These are phyloP conservation scores for Solanum pennellii DNA, from an alignment of 257 asterid species.

Conservation along the genomic window DNA sequence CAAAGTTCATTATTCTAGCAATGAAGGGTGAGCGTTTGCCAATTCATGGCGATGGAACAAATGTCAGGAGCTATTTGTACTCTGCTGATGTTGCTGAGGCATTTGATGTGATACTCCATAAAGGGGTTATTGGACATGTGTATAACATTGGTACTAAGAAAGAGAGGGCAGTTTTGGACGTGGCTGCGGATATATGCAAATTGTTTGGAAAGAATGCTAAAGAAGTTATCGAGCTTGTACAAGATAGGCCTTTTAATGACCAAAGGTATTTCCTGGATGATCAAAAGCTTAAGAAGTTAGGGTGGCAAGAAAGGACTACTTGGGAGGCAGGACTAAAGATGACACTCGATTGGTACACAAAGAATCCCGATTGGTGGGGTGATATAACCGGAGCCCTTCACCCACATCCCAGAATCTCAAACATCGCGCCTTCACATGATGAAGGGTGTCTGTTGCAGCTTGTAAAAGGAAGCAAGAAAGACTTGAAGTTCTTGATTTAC, in stretches of 20 bases:
- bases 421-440: not conserved
- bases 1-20: slow-evolving; percentile 3
- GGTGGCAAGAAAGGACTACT: not conserved
- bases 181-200: slow-evolving; percentile 3
- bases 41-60: slow-evolving; percentile 1
- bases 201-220: not conserved
- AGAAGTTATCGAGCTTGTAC: not conserved
- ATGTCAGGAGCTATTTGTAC: slow-evolving; percentile 1
- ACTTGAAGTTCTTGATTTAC: slow-evolving; percentile 1
- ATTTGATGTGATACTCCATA: slow-evolving; percentile 1
- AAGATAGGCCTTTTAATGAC: slow-evolving; percentile 4
- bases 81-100: slow-evolving; percentile 8
- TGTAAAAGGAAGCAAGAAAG: not conserved
- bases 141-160: slow-evolving; percentile 6
- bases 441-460: not conserved
- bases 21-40: slow-evolving; percentile 5
- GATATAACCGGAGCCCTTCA: slow-evolving; percentile 6
- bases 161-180: slow-evolving; percentile 4
- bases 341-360: slow-evolving; percentile 4
- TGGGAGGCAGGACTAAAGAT: slow-evolving; percentile 5
- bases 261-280: slow-evolving; percentile 6
- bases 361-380: slow-evolving; percentile 5
- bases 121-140: slow-evolving; percentile 4
- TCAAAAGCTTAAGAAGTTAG: slow-evolving; percentile 3
- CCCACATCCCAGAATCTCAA: slow-evolving; percentile 1